phyloP scores from a whole-genome alignment of 2,329 filamentous ascomycete species.

The Aspergillus sp. region DNA sequence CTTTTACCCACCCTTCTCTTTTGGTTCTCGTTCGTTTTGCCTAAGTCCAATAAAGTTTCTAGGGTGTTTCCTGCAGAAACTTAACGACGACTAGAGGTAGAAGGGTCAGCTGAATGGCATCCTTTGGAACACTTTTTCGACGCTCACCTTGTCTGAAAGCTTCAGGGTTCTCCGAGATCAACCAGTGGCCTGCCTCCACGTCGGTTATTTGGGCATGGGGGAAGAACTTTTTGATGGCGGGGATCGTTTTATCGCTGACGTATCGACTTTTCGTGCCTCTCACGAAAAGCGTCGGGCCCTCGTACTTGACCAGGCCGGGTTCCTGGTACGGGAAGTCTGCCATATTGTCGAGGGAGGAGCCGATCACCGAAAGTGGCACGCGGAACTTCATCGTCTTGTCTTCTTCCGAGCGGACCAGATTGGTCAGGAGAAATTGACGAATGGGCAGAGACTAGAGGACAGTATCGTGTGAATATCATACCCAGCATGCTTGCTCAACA shows the following conservation, averaged over 20 bases:
- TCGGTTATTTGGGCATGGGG: conserved; percentile 41
- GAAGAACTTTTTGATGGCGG: conserved; percentile 43
- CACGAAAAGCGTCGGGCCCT: conserved; percentile 78
- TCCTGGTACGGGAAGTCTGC: conserved; percentile 86
- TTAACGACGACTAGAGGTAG: conserved; percentile 31
- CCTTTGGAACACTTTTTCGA: background rate
- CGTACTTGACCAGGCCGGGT: conserved; percentile 66
- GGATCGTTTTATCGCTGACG: conserved; percentile 40
- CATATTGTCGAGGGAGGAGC: conserved; percentile 67
- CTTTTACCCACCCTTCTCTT: background rate
- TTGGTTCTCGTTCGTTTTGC: background rate
- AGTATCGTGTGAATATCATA: background rate
- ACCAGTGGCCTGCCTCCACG: conserved; percentile 45
- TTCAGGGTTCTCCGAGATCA: conserved; percentile 47
- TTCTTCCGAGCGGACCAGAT: conserved; percentile 62
- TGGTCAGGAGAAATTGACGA: conserved; percentile 88
- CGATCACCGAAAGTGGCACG: conserved; percentile 73
- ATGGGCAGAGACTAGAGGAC: conserved; percentile 63
- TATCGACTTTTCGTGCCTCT: conserved; percentile 42
- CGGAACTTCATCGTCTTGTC: conserved; percentile 67
- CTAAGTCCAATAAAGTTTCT: background rate
- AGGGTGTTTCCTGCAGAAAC: conserved; percentile 28
- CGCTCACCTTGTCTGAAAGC: conserved; percentile 40
- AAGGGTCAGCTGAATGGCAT: background rate
- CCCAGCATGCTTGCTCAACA: background rate